Evolutionary conservation across 352 stramenopile genomes (phyloP).

Genomic region (Pythium rhizo-oryzae): DNA sequence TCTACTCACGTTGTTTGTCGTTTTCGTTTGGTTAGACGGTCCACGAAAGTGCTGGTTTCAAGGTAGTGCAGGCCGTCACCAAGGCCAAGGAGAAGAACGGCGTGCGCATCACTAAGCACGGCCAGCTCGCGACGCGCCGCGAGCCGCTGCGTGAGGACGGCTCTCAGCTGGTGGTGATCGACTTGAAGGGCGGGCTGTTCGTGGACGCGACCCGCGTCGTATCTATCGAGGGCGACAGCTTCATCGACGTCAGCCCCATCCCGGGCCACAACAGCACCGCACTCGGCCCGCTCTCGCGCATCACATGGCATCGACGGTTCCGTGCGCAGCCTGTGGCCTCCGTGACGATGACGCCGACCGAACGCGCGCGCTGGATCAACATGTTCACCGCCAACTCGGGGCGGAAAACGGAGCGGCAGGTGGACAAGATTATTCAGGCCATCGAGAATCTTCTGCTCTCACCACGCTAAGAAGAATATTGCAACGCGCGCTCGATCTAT

Average conservation of each 20-base stretch:
- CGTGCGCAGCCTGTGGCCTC: background rate
- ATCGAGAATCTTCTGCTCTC: conserved; percentile 3
- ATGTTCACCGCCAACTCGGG: too few species aligned
- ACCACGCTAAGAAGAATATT: background rate
- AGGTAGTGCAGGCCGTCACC: background rate
- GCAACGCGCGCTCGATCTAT: background rate
- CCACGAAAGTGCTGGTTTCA: background rate
- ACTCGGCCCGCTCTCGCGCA: background rate
- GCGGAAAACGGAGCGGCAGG: background rate
- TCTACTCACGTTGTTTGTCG: too few species aligned
- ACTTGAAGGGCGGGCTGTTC: background rate
- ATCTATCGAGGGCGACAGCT: background rate
- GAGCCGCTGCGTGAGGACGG: background rate
- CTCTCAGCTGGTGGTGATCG: background rate
- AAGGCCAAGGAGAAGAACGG: background rate
- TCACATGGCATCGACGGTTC: background rate
- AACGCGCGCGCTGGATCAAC: conserved; percentile 5
- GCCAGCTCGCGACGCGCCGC: background rate
- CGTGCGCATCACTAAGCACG: background rate
- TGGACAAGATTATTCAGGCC: background rate
- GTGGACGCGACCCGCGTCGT: background rate
- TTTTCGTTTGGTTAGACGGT: background rate
- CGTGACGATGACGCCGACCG: background rate
- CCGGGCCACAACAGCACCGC: background rate
- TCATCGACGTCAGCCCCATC: background rate